These are phyloP conservation scores for Wolfiporia cocos DNA, from an alignment of 1,284 basidiomycete genomes.

Conservation along the genomic window DNA sequence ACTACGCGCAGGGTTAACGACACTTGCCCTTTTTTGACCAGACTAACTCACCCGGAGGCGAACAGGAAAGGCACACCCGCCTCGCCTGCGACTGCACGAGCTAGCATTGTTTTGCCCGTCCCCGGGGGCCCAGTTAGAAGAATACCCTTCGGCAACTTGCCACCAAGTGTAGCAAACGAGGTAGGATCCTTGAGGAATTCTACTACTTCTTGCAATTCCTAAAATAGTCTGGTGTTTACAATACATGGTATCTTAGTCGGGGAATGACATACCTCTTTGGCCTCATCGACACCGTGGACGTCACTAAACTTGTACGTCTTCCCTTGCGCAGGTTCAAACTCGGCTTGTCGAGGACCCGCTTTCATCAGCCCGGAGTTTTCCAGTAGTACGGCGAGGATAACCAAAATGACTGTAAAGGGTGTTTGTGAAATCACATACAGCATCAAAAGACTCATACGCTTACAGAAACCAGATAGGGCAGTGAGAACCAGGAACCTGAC, in stretches of 20 bases:
- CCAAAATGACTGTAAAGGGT: conserved; percentile 60
- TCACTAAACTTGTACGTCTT: conserved; percentile 87
- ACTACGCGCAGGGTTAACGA: conserved; percentile 35
- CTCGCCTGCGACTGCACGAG: conserved; percentile 94
- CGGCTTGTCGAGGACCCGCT: conserved; percentile 68
- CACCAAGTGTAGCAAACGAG: conserved; percentile 83
- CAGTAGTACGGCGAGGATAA: conserved; percentile 81
- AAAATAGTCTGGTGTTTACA: conserved; percentile 2
- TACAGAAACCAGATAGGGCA: conserved; percentile 21
- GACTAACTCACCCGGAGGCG: conserved; percentile 59
- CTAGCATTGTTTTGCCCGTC: conserved; percentile 96
- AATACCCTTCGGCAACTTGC: conserved; percentile 88
- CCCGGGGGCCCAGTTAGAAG: conserved; percentile 86
- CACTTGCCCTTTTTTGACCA: background rate
- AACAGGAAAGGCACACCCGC: conserved; percentile 93
- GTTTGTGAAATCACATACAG: conserved; percentile 41
- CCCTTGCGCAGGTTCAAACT: conserved; percentile 73
- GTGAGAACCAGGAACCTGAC: conserved; percentile 51
- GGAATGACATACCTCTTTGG: conserved; percentile 59
- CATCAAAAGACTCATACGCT: background rate
- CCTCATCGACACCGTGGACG: conserved; percentile 93
- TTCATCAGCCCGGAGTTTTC: conserved; percentile 92
- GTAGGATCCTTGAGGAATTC: conserved; percentile 90
- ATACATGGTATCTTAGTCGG: background rate
- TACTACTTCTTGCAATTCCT: conserved; percentile 92